Percentiles rank a stretch among this genome's conserved stretches.
Evolutionary conservation across 2,329 filamentous ascomycete genomes (phyloP).

Genomic region (Ascosphaera pollenicola): DNA sequence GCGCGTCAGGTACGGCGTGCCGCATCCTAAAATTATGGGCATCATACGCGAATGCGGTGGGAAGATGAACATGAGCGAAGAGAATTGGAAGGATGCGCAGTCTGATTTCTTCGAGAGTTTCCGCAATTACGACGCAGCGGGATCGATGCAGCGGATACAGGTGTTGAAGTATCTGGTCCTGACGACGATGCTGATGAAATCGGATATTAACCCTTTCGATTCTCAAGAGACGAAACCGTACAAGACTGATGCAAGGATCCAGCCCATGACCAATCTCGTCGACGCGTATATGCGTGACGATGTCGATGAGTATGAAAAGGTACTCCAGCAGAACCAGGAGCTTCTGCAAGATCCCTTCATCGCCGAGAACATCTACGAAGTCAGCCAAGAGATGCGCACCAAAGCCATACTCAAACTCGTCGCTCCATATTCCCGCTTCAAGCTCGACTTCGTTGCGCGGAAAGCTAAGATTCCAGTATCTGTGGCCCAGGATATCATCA

Average conservation of each 20-base stretch:
- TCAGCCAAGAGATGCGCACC: constrained; percentile 93
- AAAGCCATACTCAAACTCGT: constrained; percentile 88
- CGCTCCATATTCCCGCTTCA: constrained; percentile 85
- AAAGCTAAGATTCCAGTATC: constrained; percentile 65
- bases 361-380: constrained; percentile 96
- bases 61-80: constrained; percentile 99
- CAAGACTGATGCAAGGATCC: constrained; percentile 82
- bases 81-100: constrained; percentile 96
- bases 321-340: constrained; percentile 70
- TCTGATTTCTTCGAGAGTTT: constrained; percentile 98
- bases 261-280: constrained; percentile 91
- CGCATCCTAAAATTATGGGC: constrained; percentile 97
- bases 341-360: constrained; percentile 87
- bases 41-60: constrained; percentile 97
- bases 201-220: constrained; percentile 95
- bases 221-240: constrained; percentile 98
- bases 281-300: constrained; percentile 93
- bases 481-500: constrained; percentile 90
- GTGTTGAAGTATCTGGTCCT: constrained; percentile 93
- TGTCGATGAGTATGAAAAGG: constrained; percentile 73
- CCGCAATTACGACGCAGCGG: constrained; percentile 95
- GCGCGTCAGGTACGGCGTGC: constrained; percentile 85
- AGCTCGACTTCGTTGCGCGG: constrained; percentile 64
- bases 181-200: constrained; percentile 96
- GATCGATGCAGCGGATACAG: constrained; percentile 86